A percentile compares a stretch with the other conserved stretches of the same genome.
These are phyloP conservation scores for Aspergillus felis DNA, from an alignment of 2,329 filamentous ascomycete genomes.

Conservation along the genomic window DNA sequence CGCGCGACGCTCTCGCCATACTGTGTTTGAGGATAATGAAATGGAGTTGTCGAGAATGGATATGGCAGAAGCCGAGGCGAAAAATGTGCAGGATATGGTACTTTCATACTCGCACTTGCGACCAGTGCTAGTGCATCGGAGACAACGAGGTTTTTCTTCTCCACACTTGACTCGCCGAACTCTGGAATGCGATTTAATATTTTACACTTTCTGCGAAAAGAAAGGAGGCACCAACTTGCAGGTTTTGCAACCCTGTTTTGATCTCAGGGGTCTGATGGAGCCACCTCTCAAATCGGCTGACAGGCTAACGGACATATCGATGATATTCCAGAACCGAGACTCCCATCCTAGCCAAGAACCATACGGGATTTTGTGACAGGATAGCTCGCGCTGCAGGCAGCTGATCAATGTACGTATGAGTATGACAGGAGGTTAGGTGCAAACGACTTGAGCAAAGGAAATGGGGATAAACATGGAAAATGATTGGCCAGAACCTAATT, in stretches of 20 bases:
- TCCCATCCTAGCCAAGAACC: background rate
- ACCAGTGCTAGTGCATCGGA: conserved; percentile 31
- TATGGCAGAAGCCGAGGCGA: background rate
- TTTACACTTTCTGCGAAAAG: background rate
- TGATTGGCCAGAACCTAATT: background rate
- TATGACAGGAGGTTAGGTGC: too few relatives aligned
- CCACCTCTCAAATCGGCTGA: background rate
- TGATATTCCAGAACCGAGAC: background rate
- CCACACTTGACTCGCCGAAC: conserved; percentile 34
- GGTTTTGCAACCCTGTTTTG: conserved; percentile 28
- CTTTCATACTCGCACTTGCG: conserved; percentile 32
- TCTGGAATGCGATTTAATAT: conserved; percentile 14
- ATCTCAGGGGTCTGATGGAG: conserved; percentile 15
- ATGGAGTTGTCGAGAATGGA: conserved; percentile 10
- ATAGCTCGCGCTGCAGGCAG: too few relatives aligned
- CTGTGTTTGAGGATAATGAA: conserved; percentile 19
- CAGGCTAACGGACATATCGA: background rate
- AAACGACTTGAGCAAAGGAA: too few relatives aligned
- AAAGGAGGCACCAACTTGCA: conserved; percentile 25
- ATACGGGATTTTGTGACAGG: too few relatives aligned
- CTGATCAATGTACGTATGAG: background rate
- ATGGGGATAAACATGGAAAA: too few relatives aligned
- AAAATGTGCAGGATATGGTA: conserved; percentile 3
- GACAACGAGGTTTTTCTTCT: conserved; percentile 31
- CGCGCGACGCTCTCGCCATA: conserved; percentile 32